A percentile compares a stretch with the other conserved stretches of the same genome.
These are phyloP conservation scores for Heteromeles arbutifolia DNA, from an alignment of 306 rosid genomes.

Conservation along the genomic window DNA sequence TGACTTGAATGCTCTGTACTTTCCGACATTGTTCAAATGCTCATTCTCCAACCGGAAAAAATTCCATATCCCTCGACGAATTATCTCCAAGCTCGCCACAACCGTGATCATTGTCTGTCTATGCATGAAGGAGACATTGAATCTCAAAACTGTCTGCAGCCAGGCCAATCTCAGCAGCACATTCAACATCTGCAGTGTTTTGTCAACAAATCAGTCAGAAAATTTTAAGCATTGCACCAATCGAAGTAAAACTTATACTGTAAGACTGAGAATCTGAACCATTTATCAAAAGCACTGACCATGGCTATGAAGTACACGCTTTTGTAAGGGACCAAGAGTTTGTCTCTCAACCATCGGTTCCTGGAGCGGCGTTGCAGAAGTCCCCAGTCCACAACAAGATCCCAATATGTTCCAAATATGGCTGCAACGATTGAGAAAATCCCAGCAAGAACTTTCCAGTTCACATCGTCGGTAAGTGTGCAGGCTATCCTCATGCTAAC, in stretches of 20 bases:
- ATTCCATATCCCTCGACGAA: conserved; percentile 72
- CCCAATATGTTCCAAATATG: conserved; percentile 53
- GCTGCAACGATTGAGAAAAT: conserved; percentile 45
- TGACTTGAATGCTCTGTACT: conserved; percentile 68
- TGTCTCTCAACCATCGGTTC: conserved; percentile 68
- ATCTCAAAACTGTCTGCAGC: conserved; percentile 50
- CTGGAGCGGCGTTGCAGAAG: conserved; percentile 49
- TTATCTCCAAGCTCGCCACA: conserved; percentile 55
- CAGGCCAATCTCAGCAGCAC: conserved; percentile 69
- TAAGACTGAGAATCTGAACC: background rate
- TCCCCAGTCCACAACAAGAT: conserved; percentile 66
- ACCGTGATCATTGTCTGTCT: conserved; percentile 30
- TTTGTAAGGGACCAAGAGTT: conserved; percentile 43
- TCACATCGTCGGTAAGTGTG: conserved; percentile 17
- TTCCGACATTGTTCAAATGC: conserved; percentile 77
- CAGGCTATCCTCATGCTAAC: conserved; percentile 49
- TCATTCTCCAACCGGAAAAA: conserved; percentile 80
- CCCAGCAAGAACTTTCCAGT: conserved; percentile 40
- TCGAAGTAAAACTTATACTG: background rate
- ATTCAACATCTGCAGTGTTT: conserved; percentile 43
- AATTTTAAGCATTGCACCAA: background rate
- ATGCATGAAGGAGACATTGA: conserved; percentile 36
- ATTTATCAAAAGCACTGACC: conserved; percentile 18
- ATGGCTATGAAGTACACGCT: conserved; percentile 54
- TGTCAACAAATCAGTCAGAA: background rate